Percentiles rank a stretch among this genome's conserved stretches.
Evolutionary conservation across 2,329 filamentous ascomycete species (phyloP).

Genomic region (Fusarium austroafricanum): DNA sequence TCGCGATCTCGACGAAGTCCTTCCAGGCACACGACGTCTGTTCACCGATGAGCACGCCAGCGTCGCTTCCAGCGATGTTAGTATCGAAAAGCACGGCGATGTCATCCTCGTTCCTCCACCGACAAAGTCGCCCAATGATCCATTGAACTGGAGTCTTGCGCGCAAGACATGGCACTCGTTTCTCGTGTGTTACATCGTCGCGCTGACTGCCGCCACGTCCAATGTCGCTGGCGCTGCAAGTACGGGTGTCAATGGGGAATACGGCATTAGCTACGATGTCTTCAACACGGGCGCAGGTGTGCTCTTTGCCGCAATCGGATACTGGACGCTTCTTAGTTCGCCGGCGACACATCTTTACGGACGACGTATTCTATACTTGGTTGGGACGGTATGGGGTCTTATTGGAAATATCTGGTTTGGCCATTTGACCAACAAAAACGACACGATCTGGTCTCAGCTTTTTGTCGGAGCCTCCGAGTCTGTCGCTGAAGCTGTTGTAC

Average conservation of each 20-base stretch:
- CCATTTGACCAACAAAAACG: constrained; percentile 54
- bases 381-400: constrained; percentile 62
- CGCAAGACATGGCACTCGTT: constrained; percentile 64
- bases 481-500: constrained; percentile 66
- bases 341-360: constrained; percentile 67
- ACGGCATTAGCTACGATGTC: constrained; percentile 62
- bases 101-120: constrained; percentile 66
- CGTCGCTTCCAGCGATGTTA: constrained; percentile 36
- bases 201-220: constrained; percentile 65
- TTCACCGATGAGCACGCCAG: constrained; percentile 46
- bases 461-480: constrained; percentile 69
- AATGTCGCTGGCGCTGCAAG: constrained; percentile 66
- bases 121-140: constrained; percentile 64
- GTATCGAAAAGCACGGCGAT: constrained; percentile 52
- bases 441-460: constrained; percentile 66
- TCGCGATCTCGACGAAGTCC: constrained; percentile 41
- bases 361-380: constrained; percentile 64
- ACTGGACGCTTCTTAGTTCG: constrained; percentile 64
- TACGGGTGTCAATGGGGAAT: constrained; percentile 61
- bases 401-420: constrained; percentile 67
- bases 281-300: constrained; percentile 69
- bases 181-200: constrained; percentile 65
- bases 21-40: constrained; percentile 48
- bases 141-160: constrained; percentile 61
- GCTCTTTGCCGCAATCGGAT: constrained; percentile 66